Percentiles rank a stretch among this genome's conserved stretches.
Conservation (phyloP, 352 stramenopile genomes). For the Phytophthora parvispora region DNA sequence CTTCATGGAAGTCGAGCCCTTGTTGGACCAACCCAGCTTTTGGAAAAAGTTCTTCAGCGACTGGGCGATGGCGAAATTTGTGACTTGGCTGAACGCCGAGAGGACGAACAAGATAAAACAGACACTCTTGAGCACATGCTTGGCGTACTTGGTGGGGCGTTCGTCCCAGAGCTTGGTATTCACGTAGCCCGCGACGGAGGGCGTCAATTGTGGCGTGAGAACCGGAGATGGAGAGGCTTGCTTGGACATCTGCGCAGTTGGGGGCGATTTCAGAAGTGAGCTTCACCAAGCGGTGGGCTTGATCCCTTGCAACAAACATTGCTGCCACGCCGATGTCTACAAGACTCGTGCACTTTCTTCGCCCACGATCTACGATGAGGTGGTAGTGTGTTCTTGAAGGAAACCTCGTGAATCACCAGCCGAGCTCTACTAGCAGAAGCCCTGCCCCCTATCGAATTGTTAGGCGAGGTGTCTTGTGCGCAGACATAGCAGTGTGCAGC, state of each 20-base stretch:
- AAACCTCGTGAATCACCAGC: no score
- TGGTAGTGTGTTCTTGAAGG: no score
- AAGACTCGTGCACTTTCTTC: background rate
- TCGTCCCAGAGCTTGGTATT: background rate
- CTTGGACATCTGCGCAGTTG: background rate
- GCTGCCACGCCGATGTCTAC: background rate
- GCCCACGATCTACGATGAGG: background rate
- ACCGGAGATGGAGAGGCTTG: background rate
- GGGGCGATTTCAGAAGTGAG: background rate
- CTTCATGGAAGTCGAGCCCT: constrained; percentile 65
- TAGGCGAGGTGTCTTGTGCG: background rate
- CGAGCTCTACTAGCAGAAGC: background rate
- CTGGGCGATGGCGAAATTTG: constrained; percentile 54
- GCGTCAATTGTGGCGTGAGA: background rate
- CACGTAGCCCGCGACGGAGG: background rate
- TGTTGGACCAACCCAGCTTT: constrained; percentile 59
- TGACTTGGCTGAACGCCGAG: background rate
- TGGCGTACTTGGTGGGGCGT: constrained; percentile 45
- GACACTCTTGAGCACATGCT: background rate
- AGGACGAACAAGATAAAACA: background rate
- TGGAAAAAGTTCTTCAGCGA: constrained; percentile 70
- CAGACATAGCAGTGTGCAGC: background rate
- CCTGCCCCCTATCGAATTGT: background rate
- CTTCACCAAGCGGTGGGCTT: background rate
- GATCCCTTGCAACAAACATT: background rate